Conservation (phyloP, 192 early-diverging fungal genomes). For the Podochytrium sp. region DNA sequence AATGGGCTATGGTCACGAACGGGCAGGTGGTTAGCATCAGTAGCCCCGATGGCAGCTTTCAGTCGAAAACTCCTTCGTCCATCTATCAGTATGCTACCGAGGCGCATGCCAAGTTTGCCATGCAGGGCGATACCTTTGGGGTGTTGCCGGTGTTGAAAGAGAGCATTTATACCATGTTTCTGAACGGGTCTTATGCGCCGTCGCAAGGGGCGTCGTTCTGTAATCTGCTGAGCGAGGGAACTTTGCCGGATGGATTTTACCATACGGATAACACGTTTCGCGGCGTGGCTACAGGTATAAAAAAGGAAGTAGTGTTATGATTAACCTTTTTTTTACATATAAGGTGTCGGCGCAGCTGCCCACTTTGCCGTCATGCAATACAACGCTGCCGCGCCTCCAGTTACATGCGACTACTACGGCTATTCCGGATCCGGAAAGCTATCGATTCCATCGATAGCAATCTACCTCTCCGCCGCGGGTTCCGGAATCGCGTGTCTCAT, state of each 20-base stretch:
- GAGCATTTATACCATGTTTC: neutral
- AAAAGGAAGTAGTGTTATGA: neutral
- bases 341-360: slow-evolving; percentile 8
- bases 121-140: neutral
- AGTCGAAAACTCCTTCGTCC: neutral
- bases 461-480: slow-evolving; percentile 8
- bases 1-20: slow-evolving; percentile 31
- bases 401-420: slow-evolving; percentile 26
- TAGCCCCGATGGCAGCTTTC: neutral
- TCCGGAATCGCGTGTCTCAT: slow-evolving; percentile 12
- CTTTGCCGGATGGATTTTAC: slow-evolving; percentile 29
- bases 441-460: slow-evolving; percentile 5
- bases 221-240: slow-evolving; percentile 11
- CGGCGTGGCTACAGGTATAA: slow-evolving; percentile 15
- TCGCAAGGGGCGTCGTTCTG: slow-evolving; percentile 26
- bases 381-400: neutral
- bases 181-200: neutral
- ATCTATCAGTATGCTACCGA: slow-evolving; percentile 5
- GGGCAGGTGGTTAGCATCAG: neutral
- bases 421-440: slow-evolving; percentile 1
- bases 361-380: slow-evolving; percentile 31
- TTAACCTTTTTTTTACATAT: neutral
- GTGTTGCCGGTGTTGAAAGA: slow-evolving; percentile 13
- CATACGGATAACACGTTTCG: slow-evolving; percentile 1
- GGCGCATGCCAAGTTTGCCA: neutral